Evolutionary conservation across 805 yeast species (phyloP), one percentile per base, ranked within the genome.

Genomic region (Lachancea cidri): DNA sequence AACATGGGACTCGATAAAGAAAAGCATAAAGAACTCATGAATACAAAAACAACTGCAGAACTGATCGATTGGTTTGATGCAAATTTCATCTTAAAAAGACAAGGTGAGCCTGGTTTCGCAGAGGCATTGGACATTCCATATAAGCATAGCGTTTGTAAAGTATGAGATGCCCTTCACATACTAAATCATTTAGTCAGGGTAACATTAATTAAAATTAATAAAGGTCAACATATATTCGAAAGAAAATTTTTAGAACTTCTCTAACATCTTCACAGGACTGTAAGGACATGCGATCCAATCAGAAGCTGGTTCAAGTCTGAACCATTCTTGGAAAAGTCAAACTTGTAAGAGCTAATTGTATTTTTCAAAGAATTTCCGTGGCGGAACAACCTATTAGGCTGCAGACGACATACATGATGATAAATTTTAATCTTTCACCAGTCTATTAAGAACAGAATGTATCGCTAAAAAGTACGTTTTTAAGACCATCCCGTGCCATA

Each of bases 1-100:
- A 62, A 56, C 31, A 71, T 72, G 45, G 69, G 65, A 39, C 42
- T 81, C 6, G 55, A 71, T 2, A 76, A 74, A 49, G 51, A 58
- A 1, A 61, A 74, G 33, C 67, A 78, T 35, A 76, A 76, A 50
- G 79, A 74, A 46, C 66, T 93, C 72, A 88, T 88, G 70, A 74
- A 73, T 35, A 59, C 73, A 36, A 72, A 68, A 19, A 70, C 71
- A 32, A 62, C 85, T 45, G 69, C 79, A 4, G 85, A 83, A 44
- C 60, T 91, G 52, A 59, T 87, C 16, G 95, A 86, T 54, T 91
- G 88, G 85, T 78, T 93, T 55, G 98, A 93, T 57, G 48, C 52
- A 0, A 66, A 73, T 33, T 91, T 89, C 58, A 70, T 72, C 1
- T 64, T 93, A 44, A 79, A 72, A 47, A 70, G 97, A 48, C 65